Evolutionary conservation across 306 rosid species (phyloP), one percentile per base, ranked within the genome.

Genomic region (Quercus gilva): DNA sequence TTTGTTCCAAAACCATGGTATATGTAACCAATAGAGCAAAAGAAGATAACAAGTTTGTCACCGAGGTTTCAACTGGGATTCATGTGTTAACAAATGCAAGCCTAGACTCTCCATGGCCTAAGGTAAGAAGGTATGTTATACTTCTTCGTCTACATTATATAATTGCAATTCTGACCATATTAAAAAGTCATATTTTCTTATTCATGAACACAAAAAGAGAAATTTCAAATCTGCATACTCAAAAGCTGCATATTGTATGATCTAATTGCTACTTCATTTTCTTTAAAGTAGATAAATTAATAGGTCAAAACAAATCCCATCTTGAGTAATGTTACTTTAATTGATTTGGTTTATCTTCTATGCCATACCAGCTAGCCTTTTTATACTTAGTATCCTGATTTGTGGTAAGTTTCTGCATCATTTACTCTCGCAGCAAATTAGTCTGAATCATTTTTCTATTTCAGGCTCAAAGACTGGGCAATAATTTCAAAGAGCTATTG

Each of bases 61-160:
- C 60, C 3, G 74, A 60, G 23, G 92, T 92, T 76, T 84, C 91
- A 20, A 91, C 97, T 53, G 99, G 99, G 56, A 83, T 92, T 86
- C 99, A 94, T 69, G 97, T 91, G 29, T 74, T 94, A 86, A 77
- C 97, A 26, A 94, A 94, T 86, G 91, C 94, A 78, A 69, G 75
- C 19, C 84, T 94, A 3, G 92, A 94, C 33, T 76, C 91, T 75
- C 88, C 97, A 61, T 94, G 97, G 97, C 92, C 92, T 51, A 94
- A 94, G 97, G 99, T 90, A 86, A 81, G 81, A 67, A 67, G 15
- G 55, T 63, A 33, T 26, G 29, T 51, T 31, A 31, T 8, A 21
- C 23, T 70, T 56, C 63, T 9, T 21, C 1, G 6, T 55, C 28
- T 2, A 7, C 60, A 51, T 41, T 41, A 41, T 41, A 41, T 45